A percentile compares a stretch with the other conserved stretches of the same genome.
phyloP scores from a whole-genome alignment of 305 asterid species.

The Fraxinus dipetala region DNA sequence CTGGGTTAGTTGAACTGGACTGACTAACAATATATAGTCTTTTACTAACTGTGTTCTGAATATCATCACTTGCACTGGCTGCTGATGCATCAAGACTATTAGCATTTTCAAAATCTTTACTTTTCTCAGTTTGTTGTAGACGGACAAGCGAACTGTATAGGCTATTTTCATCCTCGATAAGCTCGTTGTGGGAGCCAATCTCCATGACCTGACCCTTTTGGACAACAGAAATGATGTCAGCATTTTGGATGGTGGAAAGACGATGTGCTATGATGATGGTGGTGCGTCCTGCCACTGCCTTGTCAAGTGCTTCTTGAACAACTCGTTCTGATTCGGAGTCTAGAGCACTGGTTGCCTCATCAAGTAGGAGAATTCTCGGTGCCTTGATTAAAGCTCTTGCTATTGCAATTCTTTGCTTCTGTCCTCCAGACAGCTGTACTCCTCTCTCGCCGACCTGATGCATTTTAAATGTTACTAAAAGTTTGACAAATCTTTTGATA shows the following conservation, averaged over 20 bases:
- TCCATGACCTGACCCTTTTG: conserved; percentile 64
- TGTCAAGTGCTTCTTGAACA: conserved; percentile 89
- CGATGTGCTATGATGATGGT: conserved; percentile 89
- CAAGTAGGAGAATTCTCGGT: conserved; percentile 82
- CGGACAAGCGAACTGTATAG: conserved; percentile 62
- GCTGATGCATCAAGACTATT: conserved; percentile 1
- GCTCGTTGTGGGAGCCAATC: conserved; percentile 67
- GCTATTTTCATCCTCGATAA: conserved; percentile 44
- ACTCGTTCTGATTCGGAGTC: conserved; percentile 83
- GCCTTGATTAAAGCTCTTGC: conserved; percentile 84
- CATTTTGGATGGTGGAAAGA: conserved; percentile 83
- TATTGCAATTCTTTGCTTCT: conserved; percentile 89
- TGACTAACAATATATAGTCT: conserved; percentile 51
- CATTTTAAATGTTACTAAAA: neutral
- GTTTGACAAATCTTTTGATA: neutral
- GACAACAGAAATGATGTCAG: conserved; percentile 72
- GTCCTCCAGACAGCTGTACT: conserved; percentile 92
- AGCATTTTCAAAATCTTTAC: conserved; percentile 16
- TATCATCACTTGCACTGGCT: conserved; percentile 32
- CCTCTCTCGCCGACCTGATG: conserved; percentile 97
- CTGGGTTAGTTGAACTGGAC: conserved; percentile 66
- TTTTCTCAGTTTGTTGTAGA: conserved; percentile 53
- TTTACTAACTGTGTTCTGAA: conserved; percentile 42
- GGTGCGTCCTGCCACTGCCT: conserved; percentile 78
- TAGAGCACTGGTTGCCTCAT: conserved; percentile 93